Evolutionary conservation across 75 land plant species (phyloP), one percentile per base, ranked within the genome.

Genomic region (Larix kaempferi): DNA sequence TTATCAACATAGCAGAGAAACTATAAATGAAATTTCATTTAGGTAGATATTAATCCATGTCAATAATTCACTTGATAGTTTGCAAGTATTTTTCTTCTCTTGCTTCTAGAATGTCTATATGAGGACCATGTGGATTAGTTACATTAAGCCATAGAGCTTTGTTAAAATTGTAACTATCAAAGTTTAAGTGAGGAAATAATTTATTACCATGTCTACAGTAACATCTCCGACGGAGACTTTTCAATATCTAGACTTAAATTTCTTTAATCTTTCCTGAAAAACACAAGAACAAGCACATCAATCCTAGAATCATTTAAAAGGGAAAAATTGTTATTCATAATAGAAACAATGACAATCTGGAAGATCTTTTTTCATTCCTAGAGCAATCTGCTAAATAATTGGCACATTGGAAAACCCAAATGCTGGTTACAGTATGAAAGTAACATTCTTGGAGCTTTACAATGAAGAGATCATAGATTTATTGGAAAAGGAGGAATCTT

Each of bases 131-230:
- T 15, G 67, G 15, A 64, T 33, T 17, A 64, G 37, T 33, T 6
- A 33, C 19, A 13, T 29, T 15, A 29, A n/a, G 6, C 65, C 44
- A 66, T 1, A 21, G 37, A 19, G 19, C 5, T 7, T 39, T 27
- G 49, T 67, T 67, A 3, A 39, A 67, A 16, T 67, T 7, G 39
- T 75, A 29, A 76, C 58, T 61, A 49, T 2, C 25, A 74, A 64
- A 61, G 1, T 26, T 25, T 59, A 39, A 3, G 3, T 5, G 39
- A 73, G 35, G 41, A 6, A 19, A 21, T 55, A 52, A 23, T 11
- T 14, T 62, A 17, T 21, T 90, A 94, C 99, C 99, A 96, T 96
- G 78, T 94, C 99, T 63, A 90, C 86, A 63, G 98, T 96, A 25
- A 89, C 89, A 71, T 92, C 89, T 10, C 98, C 99, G 26, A 97